Evolutionary conservation across 495 filamentous ascomycete genomes (phyloP).

Genomic region (Trichoderma parareesei): DNA sequence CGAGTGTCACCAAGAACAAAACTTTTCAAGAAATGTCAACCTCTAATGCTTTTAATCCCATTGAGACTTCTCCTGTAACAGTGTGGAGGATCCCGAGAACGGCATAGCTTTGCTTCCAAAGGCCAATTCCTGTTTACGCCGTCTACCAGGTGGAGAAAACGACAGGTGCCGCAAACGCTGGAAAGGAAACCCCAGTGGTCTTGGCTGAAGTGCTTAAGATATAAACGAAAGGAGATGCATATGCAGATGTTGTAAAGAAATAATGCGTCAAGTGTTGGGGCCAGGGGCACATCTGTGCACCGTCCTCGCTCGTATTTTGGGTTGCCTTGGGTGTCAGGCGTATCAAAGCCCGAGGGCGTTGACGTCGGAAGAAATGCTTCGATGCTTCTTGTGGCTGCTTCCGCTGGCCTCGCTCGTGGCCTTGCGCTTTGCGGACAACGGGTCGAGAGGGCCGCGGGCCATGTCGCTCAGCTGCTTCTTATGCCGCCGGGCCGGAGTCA

Average conservation of each 20-base stretch:
- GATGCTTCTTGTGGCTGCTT: conserved; percentile 40
- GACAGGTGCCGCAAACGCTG: neutral
- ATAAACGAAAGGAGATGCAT: neutral
- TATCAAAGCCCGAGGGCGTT: conserved; percentile 19
- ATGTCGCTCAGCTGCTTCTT: conserved; percentile 31
- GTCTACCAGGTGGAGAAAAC: neutral
- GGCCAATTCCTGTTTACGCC: conserved; percentile 1
- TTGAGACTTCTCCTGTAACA: neutral
- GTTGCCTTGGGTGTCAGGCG: no score
- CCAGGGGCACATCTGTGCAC: conserved; percentile 7
- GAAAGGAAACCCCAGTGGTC: neutral
- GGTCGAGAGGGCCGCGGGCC: conserved; percentile 32
- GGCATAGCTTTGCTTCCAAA: conserved; percentile 3
- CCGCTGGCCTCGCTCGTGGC: conserved; percentile 27
- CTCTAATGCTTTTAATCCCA: conserved; percentile 5
- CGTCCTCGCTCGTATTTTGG: conserved; percentile 12
- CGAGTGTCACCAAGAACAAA: neutral
- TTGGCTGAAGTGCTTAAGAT: neutral
- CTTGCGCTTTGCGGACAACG: conserved; percentile 41
- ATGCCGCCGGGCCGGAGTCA: conserved; percentile 44
- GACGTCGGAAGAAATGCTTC: conserved; percentile 40
- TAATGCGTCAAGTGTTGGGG: neutral
- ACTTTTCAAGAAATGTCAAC: neutral
- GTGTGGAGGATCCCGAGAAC: conserved; percentile 1
- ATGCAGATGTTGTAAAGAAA: neutral